Base-by-base conservation (phyloP, 768 basidiomycete species). In the Collybiopsis luxurians region DNA sequence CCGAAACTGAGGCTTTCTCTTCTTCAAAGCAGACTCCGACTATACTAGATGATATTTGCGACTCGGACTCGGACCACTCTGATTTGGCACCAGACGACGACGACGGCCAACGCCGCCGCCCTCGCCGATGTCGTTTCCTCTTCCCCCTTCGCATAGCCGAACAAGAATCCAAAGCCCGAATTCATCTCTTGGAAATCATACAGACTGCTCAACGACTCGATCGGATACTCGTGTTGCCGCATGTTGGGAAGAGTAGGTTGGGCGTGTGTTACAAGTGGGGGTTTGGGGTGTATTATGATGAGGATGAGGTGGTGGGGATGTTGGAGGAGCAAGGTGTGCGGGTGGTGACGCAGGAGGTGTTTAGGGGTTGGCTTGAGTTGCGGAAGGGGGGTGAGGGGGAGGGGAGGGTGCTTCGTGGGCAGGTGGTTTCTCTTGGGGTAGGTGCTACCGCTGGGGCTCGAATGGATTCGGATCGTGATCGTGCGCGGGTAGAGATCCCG, bases 161-260 rank as follows among this genome's bases (percentile, higher is more conserved):
- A 67, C 83, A 83, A 59, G 83, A 85, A 61, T 82, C 82, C 28
- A 83, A 82, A 59, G 80, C 82, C 1, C 75, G 80, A 19, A 64
- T 76, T 7, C 85, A 86, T 66, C 66, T 87, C n/a, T 62, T 71
- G 27, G 81, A 86, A 60, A 68, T 86, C 56, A 61, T 75, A 0
- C 67, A 69, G 3, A 78, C 86, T n/a, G 79, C 84, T 0, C 65
- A 66, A 49, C 65, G 61, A 5, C 74, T 85, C 27, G 76, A 81
- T 60, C 76, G 84, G 4, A 86, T 79, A 2, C 72, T 86, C 34
- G 82, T 87, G 26, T 73, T 87, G 4, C 85, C 85, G 2, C 82
- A 83, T 57, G 83, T 85, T 3, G 80, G 79, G 6, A 79, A 79
- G 56, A 80, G 79, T 46, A 75, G 81, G 36, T 72, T 86, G 31